phyloP scores from a whole-genome alignment of 176 grass and related monocot species.

The maize (Zea mays) region DNA sequence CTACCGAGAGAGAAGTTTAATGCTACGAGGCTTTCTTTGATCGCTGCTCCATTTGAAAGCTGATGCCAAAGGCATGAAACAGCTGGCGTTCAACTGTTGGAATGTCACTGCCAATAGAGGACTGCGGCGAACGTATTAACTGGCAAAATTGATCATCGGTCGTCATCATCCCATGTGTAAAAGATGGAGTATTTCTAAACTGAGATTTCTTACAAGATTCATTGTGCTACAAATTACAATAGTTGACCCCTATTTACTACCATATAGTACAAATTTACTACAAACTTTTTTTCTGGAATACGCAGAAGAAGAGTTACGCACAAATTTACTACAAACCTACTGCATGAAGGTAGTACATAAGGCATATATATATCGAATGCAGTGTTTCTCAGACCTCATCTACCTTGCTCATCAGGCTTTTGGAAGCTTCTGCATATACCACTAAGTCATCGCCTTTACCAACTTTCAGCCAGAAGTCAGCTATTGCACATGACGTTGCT shows the following conservation, averaged over 20 bases:
- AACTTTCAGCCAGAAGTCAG: conserved; percentile 28
- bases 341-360: background rate
- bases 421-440: conserved; percentile 16
- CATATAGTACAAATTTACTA: background rate
- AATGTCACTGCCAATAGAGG: background rate
- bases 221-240: background rate
- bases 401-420: background rate
- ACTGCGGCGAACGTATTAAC: background rate
- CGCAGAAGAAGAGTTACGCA: no score
- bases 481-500: conserved; percentile 27
- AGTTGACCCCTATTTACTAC: conserved; percentile 9
- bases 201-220: background rate
- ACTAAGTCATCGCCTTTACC: background rate
- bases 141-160: conserved; percentile 11
- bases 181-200: background rate
- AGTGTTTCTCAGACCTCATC: conserved; percentile 1
- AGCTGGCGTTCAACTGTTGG: conserved; percentile 18
- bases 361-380: background rate
- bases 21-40: background rate
- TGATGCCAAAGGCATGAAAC: conserved; percentile 25
- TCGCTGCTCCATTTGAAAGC: background rate
- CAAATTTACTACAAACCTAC: background rate
- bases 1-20: conserved; percentile 11
- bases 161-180: conserved; percentile 9
- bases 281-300: background rate